Conservation (phyloP, 2,329 filamentous ascomycete genomes). For the Arthrinium phaeospermum region DNA sequence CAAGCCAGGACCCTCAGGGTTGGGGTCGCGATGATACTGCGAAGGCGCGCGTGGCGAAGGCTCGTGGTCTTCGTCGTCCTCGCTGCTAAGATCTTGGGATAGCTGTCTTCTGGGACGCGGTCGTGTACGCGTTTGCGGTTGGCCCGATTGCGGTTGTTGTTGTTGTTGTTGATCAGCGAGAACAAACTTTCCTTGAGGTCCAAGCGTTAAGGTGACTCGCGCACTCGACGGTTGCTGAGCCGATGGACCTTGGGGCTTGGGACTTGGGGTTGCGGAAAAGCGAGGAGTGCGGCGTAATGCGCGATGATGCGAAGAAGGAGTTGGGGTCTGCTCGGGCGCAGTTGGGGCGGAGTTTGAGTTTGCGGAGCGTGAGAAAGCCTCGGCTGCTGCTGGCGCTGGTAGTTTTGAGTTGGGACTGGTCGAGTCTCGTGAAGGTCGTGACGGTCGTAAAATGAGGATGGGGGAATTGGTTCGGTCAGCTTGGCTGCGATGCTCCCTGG, state of each 20-base stretch:
- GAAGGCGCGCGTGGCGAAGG: slow-evolving; percentile 42
- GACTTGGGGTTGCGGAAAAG: slow-evolving; percentile 52
- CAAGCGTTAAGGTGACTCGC: slow-evolving; percentile 53
- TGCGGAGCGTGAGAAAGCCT: slow-evolving; percentile 38
- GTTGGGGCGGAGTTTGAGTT: slow-evolving; percentile 44
- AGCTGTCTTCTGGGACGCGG: slow-evolving; percentile 42
- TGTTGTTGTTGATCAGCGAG: slow-evolving; percentile 35
- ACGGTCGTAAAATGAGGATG: slow-evolving; percentile 55
- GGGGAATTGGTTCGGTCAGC: slow-evolving; percentile 50
- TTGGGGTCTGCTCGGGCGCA: slow-evolving; percentile 45
- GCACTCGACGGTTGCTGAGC: slow-evolving; percentile 38
- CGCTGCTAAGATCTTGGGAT: slow-evolving; percentile 55
- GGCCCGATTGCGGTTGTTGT: not conserved
- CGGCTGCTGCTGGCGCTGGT: slow-evolving; percentile 48
- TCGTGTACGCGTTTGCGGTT: slow-evolving; percentile 21
- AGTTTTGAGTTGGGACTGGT: slow-evolving; percentile 39
- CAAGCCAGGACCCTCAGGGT: slow-evolving; percentile 38
- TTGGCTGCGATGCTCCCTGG: slow-evolving; percentile 47
- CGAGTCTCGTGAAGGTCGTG: slow-evolving; percentile 59
- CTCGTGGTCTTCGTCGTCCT: slow-evolving; percentile 49
- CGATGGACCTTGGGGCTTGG: slow-evolving; percentile 38
- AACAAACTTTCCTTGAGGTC: slow-evolving; percentile 45
- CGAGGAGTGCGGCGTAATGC: slow-evolving; percentile 58
- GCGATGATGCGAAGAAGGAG: slow-evolving; percentile 51
- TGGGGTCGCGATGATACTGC: slow-evolving; percentile 31